These are phyloP conservation scores for Chlorokybus atmophyticus DNA, from an alignment of 139 green algal genomes.

Conservation along the genomic window DNA sequence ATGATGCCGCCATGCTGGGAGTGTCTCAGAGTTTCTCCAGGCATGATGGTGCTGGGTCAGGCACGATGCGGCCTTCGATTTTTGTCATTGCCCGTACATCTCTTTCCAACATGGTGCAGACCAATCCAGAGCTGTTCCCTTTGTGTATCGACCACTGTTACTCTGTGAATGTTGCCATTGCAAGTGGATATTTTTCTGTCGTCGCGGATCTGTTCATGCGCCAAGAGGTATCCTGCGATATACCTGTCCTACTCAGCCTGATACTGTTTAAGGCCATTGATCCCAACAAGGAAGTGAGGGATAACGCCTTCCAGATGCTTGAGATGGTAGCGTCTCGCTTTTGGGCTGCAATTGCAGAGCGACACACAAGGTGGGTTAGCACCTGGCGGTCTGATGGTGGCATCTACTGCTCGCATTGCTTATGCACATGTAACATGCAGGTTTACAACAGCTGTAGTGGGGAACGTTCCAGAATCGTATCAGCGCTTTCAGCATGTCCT, in stretches of 20 bases:
- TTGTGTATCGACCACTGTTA: conserved; percentile 54
- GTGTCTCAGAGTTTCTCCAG: too few relatives aligned
- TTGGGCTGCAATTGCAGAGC: too few relatives aligned
- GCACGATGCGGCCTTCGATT: too few relatives aligned
- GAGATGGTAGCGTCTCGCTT: conserved; percentile 37
- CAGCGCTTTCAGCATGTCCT: conserved; percentile 69
- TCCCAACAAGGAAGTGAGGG: conserved; percentile 21
- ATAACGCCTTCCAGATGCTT: conserved; percentile 70
- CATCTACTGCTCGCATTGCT: too few relatives aligned
- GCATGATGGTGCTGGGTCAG: too few relatives aligned
- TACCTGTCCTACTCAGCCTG: conserved; percentile 52
- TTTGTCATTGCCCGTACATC: conserved; percentile 38
- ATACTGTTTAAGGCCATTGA: conserved; percentile 92
- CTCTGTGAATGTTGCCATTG: conserved; percentile 31
- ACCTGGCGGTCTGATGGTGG: too few relatives aligned
- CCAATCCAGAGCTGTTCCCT: conserved; percentile 42
- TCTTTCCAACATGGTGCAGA: conserved; percentile 43
- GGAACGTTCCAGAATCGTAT: conserved; percentile 57
- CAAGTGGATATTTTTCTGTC: conserved; percentile 49
- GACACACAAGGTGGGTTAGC: too few relatives aligned
- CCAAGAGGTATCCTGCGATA: conserved; percentile 19
- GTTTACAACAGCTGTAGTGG: conserved; percentile 23
- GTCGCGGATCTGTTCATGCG: conserved; percentile 28
- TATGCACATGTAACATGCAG: too few relatives aligned
- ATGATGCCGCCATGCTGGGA: too few relatives aligned